phyloP scores from a whole-genome alignment of 768 basidiomycete species.

The Mycena indigotica region DNA sequence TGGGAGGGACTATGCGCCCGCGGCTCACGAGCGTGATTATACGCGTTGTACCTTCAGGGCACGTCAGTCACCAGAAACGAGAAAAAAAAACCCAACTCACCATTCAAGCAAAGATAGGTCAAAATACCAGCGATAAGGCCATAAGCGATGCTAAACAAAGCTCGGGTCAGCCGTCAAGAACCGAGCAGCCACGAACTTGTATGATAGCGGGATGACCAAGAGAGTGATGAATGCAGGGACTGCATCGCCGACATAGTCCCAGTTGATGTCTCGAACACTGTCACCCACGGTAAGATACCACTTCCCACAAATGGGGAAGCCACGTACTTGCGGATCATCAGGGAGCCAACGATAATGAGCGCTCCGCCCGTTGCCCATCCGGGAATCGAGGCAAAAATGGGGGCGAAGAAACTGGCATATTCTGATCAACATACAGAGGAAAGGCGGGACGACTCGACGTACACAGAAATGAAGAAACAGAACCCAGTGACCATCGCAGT shows the following conservation, averaged over 20 bases:
- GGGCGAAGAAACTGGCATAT: conserved; percentile 82
- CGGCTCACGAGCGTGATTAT: conserved; percentile 53
- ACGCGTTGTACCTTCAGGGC: conserved; percentile 51
- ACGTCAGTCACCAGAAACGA: no score
- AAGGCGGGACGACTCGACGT: no score
- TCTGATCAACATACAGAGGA: no score
- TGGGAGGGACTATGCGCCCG: conserved; percentile 66
- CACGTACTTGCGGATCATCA: conserved; percentile 81
- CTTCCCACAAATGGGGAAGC: neutral
- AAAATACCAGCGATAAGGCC: conserved; percentile 82
- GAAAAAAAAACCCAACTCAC: conserved; percentile 22
- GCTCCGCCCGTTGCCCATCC: conserved; percentile 88
- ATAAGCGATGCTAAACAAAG: conserved; percentile 74
- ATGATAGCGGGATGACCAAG: conserved; percentile 75
- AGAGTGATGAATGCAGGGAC: conserved; percentile 85
- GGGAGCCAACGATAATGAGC: conserved; percentile 80
- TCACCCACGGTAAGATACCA: neutral
- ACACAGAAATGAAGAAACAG: conserved; percentile 76
- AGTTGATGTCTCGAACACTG: conserved; percentile 83
- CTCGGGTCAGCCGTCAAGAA: conserved; percentile 6
- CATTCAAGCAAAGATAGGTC: conserved; percentile 75
- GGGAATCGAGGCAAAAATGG: conserved; percentile 86
- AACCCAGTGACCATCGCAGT: conserved; percentile 73
- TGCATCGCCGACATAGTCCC: conserved; percentile 75
- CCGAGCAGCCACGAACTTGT: conserved; percentile 65